Conservation (phyloP, 768 basidiomycete genomes). For the Agrocybe praecox region DNA sequence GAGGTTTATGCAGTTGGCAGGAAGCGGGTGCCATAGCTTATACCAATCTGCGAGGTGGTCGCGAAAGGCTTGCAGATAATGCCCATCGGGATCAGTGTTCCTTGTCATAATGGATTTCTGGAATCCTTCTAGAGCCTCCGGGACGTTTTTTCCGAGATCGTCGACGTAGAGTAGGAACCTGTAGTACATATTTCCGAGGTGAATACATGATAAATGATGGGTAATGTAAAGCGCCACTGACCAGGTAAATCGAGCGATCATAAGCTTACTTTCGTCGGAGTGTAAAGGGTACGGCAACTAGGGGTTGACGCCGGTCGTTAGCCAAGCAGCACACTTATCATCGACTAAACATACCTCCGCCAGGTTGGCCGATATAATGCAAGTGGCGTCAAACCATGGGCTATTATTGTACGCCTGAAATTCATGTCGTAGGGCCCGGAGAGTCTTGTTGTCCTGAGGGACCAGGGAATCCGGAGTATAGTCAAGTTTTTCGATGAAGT, state of each 20-base stretch:
- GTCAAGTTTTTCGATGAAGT: background rate
- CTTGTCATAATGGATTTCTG: background rate
- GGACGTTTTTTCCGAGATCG: background rate
- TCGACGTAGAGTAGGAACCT: conserved; percentile 2
- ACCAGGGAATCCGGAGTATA: background rate
- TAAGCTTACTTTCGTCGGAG: background rate
- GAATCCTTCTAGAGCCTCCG: background rate
- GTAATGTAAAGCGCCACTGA: background rate
- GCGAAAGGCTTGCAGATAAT: conserved; percentile 1
- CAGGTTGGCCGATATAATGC: background rate
- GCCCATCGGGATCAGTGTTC: background rate
- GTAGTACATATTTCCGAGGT: too few species aligned
- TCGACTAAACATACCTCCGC: background rate
- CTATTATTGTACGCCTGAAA: background rate
- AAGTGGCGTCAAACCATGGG: background rate
- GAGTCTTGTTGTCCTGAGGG: background rate
- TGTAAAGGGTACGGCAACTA: background rate
- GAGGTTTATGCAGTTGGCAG: conserved; percentile 1
- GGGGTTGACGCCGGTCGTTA: too few species aligned
- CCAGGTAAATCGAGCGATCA: background rate
- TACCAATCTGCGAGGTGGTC: conserved; percentile 1
- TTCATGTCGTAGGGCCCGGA: background rate
- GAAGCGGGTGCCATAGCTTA: background rate
- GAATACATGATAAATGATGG: too few species aligned
- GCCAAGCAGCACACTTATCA: too few species aligned